phyloP scores from a whole-genome alignment of 1,284 basidiomycete species.

The Ustilago tritici region DNA sequence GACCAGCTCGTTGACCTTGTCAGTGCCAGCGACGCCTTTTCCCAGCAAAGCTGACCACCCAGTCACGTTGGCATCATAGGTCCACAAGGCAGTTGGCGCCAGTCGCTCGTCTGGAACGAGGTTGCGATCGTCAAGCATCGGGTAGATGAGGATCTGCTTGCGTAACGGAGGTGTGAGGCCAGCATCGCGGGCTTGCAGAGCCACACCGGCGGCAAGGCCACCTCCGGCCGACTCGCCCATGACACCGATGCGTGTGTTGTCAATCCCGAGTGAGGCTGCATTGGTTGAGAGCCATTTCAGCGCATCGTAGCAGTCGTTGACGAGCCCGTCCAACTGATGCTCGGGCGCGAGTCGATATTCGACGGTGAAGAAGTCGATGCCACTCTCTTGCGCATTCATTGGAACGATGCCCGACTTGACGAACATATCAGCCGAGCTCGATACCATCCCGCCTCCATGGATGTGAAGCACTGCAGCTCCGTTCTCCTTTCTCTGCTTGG shows the following conservation, averaged over 20 bases:
- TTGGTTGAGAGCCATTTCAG: conserved; percentile 26
- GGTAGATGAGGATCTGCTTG: conserved; percentile 44
- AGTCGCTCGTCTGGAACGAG: conserved; percentile 18
- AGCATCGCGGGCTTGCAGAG: conserved; percentile 33
- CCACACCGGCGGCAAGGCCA: conserved; percentile 36
- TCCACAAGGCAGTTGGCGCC: conserved; percentile 18
- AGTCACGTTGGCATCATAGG: conserved; percentile 26
- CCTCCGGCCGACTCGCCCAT: conserved; percentile 42
- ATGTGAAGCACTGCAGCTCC: conserved; percentile 28
- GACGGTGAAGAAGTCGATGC: conserved; percentile 19
- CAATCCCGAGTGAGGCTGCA: conserved; percentile 24
- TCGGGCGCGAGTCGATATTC: conserved; percentile 39
- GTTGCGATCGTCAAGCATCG: conserved; percentile 44
- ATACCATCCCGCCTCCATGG: conserved; percentile 39
- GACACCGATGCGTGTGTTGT: conserved; percentile 26
- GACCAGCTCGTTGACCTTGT: conserved; percentile 22
- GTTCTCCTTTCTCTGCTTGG: conserved; percentile 16
- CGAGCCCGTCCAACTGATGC: conserved; percentile 21
- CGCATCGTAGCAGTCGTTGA: conserved; percentile 40
- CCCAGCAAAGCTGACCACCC: conserved; percentile 33
- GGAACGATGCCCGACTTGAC: conserved; percentile 9
- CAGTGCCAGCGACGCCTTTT: conserved; percentile 16
- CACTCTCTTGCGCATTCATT: background rate
- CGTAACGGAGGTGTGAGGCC: conserved; percentile 22
- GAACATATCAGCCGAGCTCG: conserved; percentile 16